Evolutionary conservation across 2,329 filamentous ascomycete species (phyloP).

Genomic region (Colletotrichum viniferum): DNA sequence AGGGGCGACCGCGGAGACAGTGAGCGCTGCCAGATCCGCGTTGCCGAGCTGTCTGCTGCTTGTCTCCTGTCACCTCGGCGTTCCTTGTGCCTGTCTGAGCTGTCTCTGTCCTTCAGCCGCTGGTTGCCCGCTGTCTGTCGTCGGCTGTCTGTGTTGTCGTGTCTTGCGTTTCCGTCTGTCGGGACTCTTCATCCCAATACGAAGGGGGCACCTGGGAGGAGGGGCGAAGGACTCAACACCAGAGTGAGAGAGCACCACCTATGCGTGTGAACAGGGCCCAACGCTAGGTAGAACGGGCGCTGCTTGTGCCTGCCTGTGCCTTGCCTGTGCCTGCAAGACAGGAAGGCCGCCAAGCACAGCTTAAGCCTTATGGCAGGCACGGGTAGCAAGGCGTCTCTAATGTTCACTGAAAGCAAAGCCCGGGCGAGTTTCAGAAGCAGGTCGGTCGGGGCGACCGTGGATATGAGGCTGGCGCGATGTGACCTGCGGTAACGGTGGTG

Average conservation of each 20-base stretch:
- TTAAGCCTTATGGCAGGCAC: not conserved
- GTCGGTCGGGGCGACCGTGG: not conserved
- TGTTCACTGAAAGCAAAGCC: not conserved
- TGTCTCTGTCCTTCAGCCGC: not conserved
- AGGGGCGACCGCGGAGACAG: not conserved
- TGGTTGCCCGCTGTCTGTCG: not conserved
- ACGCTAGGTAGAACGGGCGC: not conserved
- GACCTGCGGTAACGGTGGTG: not conserved
- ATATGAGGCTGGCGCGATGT: not conserved
- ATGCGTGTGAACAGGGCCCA: not conserved
- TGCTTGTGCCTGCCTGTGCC: not conserved
- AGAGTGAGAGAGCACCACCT: rapidly evolving
- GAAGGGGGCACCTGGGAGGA: not conserved
- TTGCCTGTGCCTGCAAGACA: not conserved
- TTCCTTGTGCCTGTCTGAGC: not conserved
- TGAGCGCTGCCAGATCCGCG: not conserved
- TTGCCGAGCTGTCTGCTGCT: slow-evolving; percentile 9
- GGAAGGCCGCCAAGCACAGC: not conserved
- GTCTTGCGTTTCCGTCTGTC: not conserved
- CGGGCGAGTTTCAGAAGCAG: slow-evolving; percentile 20
- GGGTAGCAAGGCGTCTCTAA: not conserved
- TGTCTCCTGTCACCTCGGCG: slow-evolving; percentile 15
- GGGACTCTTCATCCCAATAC: slow-evolving; percentile 2
- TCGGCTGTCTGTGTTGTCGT: not conserved
- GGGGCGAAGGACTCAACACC: not conserved